Conservation (phyloP, 2,329 filamentous ascomycete genomes). For the Aspergillus aculeatinus region DNA sequence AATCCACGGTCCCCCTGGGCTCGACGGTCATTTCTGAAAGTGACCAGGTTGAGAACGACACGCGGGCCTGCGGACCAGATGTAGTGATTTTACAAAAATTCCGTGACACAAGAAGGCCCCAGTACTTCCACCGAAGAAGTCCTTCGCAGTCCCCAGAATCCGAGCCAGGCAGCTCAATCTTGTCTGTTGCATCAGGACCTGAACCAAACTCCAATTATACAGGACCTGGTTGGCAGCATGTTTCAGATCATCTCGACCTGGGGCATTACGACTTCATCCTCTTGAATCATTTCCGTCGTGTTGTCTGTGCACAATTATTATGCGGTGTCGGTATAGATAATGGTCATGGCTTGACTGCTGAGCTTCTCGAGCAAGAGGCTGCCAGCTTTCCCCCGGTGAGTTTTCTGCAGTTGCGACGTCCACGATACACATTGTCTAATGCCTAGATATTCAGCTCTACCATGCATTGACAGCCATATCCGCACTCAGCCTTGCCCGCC, state of each 20-base stretch:
- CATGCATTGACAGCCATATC: constrained; percentile 61
- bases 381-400: constrained; percentile 53
- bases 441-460: constrained; percentile 45
- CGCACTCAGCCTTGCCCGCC: constrained; percentile 52
- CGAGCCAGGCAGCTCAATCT: constrained; percentile 28
- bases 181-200: constrained; percentile 26
- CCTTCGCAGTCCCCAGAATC: constrained; percentile 38
- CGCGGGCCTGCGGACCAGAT: constrained; percentile 45
- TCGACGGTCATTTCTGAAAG: constrained; percentile 28
- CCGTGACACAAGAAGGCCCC: constrained; percentile 45
- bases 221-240: constrained; percentile 22
- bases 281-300: constrained; percentile 41
- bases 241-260: constrained; percentile 24
- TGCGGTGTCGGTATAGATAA: constrained; percentile 22
- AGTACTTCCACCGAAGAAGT: constrained; percentile 31
- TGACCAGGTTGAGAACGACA: constrained; percentile 24
- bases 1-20: constrained; percentile 24
- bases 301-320: constrained; percentile 44
- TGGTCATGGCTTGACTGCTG: constrained; percentile 33
- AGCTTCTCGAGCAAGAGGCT: constrained; percentile 50
- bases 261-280: constrained; percentile 34
- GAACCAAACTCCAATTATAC: neutral
- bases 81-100: constrained; percentile 52
- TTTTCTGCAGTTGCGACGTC: constrained; percentile 17
- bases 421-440: constrained; percentile 12